These are phyloP conservation scores for Podospora didyma DNA, from an alignment of 495 filamentous ascomycete genomes.

Conservation along the genomic window DNA sequence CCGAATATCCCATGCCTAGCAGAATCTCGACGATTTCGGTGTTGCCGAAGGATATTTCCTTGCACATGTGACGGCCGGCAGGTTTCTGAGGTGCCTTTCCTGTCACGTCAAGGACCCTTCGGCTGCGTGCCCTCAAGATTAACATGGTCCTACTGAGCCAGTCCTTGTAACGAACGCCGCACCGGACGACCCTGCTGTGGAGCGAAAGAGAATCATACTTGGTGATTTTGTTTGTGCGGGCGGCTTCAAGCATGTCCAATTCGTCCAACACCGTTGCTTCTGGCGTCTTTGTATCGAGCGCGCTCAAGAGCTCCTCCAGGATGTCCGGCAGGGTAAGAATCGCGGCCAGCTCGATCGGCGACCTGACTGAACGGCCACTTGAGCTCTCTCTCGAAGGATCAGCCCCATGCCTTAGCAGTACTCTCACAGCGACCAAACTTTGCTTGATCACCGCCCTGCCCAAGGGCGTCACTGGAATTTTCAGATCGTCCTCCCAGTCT, in stretches of 20 bases:
- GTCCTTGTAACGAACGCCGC: constrained; percentile 4
- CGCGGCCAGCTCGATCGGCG: constrained; percentile 8
- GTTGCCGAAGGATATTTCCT: constrained; percentile 11
- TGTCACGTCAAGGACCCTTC: neutral
- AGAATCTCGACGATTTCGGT: constrained; percentile 9
- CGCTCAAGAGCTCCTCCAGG: constrained; percentile 7
- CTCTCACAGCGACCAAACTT: constrained; percentile 6
- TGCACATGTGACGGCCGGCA: constrained; percentile 7
- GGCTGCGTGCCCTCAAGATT: neutral
- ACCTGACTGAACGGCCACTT: neutral
- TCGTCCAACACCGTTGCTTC: neutral
- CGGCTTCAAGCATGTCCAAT: neutral
- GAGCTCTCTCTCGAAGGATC: neutral
- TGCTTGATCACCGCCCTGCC: constrained; percentile 11
- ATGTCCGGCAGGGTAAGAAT: constrained; percentile 13
- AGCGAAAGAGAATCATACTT: constrained; percentile 8
- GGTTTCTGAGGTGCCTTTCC: neutral
- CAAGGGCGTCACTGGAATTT: constrained; percentile 7
- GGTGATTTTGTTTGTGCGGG: neutral
- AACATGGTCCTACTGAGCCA: neutral
- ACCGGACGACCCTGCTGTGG: constrained; percentile 8
- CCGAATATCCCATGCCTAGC: constrained; percentile 5
- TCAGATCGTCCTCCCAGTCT: constrained; percentile 12
- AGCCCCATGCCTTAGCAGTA: constrained; percentile 11
- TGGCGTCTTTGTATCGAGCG: neutral